These are phyloP conservation scores for Nitzschia inconspicua DNA, from an alignment of 108 stramenopile genomes.

Conservation along the genomic window DNA sequence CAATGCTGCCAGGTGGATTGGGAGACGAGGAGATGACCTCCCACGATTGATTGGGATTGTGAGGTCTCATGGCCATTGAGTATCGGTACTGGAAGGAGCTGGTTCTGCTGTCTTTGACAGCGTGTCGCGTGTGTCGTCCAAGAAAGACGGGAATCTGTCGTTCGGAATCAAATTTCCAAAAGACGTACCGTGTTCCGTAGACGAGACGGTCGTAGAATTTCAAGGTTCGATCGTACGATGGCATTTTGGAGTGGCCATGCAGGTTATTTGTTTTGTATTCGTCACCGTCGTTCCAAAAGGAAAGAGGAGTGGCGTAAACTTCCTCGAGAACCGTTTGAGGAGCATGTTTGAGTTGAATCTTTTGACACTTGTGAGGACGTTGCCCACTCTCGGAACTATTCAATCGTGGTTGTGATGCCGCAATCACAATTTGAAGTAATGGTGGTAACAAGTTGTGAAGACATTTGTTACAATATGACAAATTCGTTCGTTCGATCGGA, in stretches of 20 bases:
- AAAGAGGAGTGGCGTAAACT: conserved; percentile 8
- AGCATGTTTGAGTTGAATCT: background rate
- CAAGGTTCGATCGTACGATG: too few relatives aligned
- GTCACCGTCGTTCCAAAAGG: background rate
- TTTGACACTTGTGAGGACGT: background rate
- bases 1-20: background rate
- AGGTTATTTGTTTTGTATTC: background rate
- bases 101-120: background rate
- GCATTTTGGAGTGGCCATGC: too few relatives aligned
- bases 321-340: background rate
- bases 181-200: conserved; percentile 6
- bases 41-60: conserved; percentile 19
- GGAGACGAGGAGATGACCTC: conserved; percentile 4
- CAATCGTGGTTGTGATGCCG: background rate
- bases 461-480: conserved; percentile 2
- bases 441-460: conserved; percentile 2
- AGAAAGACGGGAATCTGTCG: conserved; percentile 3
- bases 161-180: conserved; percentile 20
- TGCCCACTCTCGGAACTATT: background rate
- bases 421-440: conserved; percentile 1
- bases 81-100: conserved; percentile 1
- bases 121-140: conserved; percentile 22
- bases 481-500: conserved; percentile 12
- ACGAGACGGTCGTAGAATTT: background rate
- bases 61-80: conserved; percentile 10